These are phyloP conservation scores for Pseudohyphozyma bogoriensis DNA, from an alignment of 768 basidiomycete species.

Conservation along the genomic window DNA sequence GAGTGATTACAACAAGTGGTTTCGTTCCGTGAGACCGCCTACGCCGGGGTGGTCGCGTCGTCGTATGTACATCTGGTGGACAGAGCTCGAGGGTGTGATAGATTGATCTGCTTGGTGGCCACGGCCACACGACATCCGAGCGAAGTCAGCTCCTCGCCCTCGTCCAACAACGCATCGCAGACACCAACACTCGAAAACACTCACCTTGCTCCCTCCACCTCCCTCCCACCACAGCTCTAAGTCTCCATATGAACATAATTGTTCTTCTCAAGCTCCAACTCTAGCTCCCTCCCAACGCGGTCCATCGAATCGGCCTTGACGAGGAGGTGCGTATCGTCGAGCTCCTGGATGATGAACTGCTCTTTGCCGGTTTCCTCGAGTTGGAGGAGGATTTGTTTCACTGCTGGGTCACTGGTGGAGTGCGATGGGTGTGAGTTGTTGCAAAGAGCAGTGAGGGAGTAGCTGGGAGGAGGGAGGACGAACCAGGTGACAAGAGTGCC, in stretches of 20 bases:
- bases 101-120: no score
- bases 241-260: constrained; percentile 5
- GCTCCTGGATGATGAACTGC: constrained; percentile 64
- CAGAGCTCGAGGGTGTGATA: no score
- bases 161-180: no score
- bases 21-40: no score
- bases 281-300: constrained; percentile 42
- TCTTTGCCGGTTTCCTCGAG: constrained; percentile 50
- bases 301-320: constrained; percentile 75
- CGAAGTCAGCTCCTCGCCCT: no score
- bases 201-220: no score
- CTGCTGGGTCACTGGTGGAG: constrained; percentile 61
- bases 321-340: constrained; percentile 72
- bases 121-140: no score
- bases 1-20: no score
- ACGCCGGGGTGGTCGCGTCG: no score
- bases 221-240: neutral
- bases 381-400: constrained; percentile 72
- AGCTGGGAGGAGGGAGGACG: neutral
- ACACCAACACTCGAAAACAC: no score
- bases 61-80: no score
- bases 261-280: constrained; percentile 22
- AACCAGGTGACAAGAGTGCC: constrained; percentile 29
- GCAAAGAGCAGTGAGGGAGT: neutral
- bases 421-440: neutral